These are phyloP conservation scores for Corymbia calophylla DNA, from an alignment of 441 rosid species.

Conservation along the genomic window DNA sequence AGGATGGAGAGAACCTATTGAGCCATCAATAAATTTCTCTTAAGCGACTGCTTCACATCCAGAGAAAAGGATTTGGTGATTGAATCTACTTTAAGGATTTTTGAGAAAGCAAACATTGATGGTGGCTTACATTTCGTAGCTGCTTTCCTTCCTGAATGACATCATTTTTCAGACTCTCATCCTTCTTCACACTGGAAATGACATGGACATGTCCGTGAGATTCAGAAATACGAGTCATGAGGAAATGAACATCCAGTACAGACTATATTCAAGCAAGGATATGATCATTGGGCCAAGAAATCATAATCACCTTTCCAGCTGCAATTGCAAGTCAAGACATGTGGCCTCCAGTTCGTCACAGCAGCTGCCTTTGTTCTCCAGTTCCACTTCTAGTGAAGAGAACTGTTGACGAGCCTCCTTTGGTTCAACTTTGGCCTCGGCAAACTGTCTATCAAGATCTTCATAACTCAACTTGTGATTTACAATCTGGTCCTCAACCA, in stretches of 20 bases:
- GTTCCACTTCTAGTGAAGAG: slow-evolving; percentile 2
- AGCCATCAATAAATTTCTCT: background rate
- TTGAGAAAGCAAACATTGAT: background rate
- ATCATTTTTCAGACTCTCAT: background rate
- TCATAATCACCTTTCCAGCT: slow-evolving; percentile 4
- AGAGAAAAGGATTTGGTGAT: background rate
- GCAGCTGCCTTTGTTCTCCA: slow-evolving; percentile 2
- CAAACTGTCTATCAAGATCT: slow-evolving; percentile 6
- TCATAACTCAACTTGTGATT: background rate
- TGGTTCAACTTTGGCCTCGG: background rate
- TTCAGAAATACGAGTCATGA: background rate
- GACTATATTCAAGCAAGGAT: background rate
- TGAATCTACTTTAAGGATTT: background rate
- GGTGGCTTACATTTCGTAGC: background rate
- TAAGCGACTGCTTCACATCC: background rate
- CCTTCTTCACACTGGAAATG: background rate
- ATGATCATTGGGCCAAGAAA: background rate
- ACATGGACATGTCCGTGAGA: background rate
- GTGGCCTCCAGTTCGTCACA: slow-evolving; percentile 7
- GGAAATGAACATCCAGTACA: background rate
- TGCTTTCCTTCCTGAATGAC: background rate
- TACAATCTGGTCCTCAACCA: slow-evolving; percentile 1
- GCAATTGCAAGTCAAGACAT: slow-evolving; percentile 6
- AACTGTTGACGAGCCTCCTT: background rate
- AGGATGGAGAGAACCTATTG: background rate